Percentiles rank a stretch among this genome's conserved stretches.
phyloP scores from a whole-genome alignment of 2,329 filamentous ascomycete genomes.

The Polychaeton citri region DNA sequence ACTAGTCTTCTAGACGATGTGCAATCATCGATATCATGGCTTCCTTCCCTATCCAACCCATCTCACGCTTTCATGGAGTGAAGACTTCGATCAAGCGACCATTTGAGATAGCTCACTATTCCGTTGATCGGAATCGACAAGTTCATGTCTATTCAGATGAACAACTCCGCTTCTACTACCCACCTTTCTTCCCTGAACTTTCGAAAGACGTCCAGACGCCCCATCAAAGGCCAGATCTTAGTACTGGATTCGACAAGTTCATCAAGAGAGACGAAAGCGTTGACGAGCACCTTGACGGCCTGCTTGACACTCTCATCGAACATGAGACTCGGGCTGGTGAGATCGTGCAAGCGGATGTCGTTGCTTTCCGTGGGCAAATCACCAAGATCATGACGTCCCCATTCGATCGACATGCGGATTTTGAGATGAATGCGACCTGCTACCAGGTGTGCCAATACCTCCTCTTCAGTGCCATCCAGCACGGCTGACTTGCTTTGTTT shows the following conservation, averaged over 20 bases:
- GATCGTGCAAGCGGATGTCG: conserved; percentile 54
- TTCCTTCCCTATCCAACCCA: conserved; percentile 53
- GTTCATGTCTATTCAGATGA: conserved; percentile 60
- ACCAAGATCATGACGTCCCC: conserved; percentile 89
- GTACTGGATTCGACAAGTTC: conserved; percentile 68
- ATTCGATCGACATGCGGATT: conserved; percentile 75
- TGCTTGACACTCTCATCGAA: conserved; percentile 62
- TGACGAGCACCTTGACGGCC: conserved; percentile 79
- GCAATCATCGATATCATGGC: no score
- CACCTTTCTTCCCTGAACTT: conserved; percentile 32
- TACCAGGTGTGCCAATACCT: conserved; percentile 54
- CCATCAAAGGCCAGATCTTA: conserved; percentile 55
- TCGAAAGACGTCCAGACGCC: conserved; percentile 5
- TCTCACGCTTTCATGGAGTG: conserved; percentile 52
- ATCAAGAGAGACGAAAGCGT: conserved; percentile 60
- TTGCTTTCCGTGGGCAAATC: conserved; percentile 98
- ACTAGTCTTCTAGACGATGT: no score
- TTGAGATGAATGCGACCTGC: conserved; percentile 89
- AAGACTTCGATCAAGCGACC: conserved; percentile 63
- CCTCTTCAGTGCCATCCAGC: not conserved
- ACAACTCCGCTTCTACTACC: conserved; percentile 80
- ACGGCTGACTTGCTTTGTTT: conserved; percentile 3
- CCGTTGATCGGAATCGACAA: conserved; percentile 72
- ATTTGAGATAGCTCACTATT: conserved; percentile 84
- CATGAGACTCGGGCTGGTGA: conserved; percentile 56